Base-by-base conservation (phyloP, 805 yeast genomes). In the Ogataea zsoltii region DNA sequence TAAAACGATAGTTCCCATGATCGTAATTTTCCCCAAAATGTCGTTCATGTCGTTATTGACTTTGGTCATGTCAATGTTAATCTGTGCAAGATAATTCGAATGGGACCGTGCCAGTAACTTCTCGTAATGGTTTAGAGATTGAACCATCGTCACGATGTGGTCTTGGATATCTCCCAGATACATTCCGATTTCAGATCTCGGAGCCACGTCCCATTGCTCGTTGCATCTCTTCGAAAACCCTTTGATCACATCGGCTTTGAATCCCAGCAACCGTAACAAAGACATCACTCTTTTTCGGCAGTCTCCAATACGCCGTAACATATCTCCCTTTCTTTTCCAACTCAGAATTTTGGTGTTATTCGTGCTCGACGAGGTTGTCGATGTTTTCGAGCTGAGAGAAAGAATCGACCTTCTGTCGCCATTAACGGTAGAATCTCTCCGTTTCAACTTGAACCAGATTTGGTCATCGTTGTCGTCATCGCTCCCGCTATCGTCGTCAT, bases 31-130 rank as follows among this genome's bases (percentile, higher is more conserved):
- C 10, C 97, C 96, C 59, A 92, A 75, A 2, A 91, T 96, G 63
- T 94, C 98, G 65, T 94, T 94, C 80, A 95, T 92, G 57, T 92
- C 97, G 59, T 94, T 94, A 68, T 91, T 94, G 12, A 91, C 97
- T 63, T 84, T 84, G 9, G 97, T 94, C 98, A 92, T 94, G 63
- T 94, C 98, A 51, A 94, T 92, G 62, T 94, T 94, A 61, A 94
- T 87, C 63, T 92, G 98, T 1, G 99, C 99, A 58, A 92, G 74
- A 63, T 94, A 94, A 66, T 94, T 94, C 9, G 96, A 87, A 67
- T 94, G 99, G n/a, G 94, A 85, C 47, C 99, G 75, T 1, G 97
- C 96, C 44, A 94, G 74, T 36, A 94, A 72, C 68, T 94, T 94
- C 61, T 94, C 99, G 66, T 88, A 92, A 66, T 94, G 99, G 61